Percentiles rank a stretch among this genome's conserved stretches.
These are phyloP conservation scores for Claviceps purpurea DNA, from an alignment of 2,329 filamentous ascomycete genomes.

Conservation along the genomic window DNA sequence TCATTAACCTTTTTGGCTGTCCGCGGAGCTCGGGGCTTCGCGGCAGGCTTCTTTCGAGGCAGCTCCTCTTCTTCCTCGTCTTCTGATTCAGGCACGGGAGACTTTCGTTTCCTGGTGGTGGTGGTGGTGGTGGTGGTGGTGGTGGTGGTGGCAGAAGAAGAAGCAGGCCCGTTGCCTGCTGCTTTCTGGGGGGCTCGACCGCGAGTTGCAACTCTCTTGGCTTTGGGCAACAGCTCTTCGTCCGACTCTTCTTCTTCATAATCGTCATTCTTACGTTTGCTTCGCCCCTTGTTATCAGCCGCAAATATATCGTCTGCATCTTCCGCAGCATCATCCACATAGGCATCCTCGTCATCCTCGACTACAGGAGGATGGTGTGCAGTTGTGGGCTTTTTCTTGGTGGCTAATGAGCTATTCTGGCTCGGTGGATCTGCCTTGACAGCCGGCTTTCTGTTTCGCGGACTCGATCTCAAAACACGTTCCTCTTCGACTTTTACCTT, in stretches of 20 bases:
- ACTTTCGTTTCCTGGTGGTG: slow-evolving; percentile 43
- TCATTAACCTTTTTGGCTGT: slow-evolving; percentile 51
- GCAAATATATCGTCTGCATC: slow-evolving; percentile 75
- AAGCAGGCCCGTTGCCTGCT: slow-evolving; percentile 17
- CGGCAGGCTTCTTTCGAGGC: slow-evolving; percentile 45
- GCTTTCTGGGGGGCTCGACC: slow-evolving; percentile 16
- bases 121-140: too few relatives aligned
- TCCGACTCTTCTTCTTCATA: slow-evolving; percentile 64
- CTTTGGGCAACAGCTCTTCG: slow-evolving; percentile 49
- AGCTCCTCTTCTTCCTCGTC: slow-evolving; percentile 43
- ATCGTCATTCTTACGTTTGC: slow-evolving; percentile 58
- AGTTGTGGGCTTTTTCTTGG: slow-evolving; percentile 29
- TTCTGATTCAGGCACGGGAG: slow-evolving; percentile 38
- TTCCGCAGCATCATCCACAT: slow-evolving; percentile 53
- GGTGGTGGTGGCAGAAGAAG: slow-evolving; percentile 8
- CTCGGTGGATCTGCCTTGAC: slow-evolving; percentile 16
- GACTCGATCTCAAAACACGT: slow-evolving; percentile 37
- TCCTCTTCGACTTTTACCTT: slow-evolving; percentile 27
- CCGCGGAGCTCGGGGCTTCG: slow-evolving; percentile 44
- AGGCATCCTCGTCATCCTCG: slow-evolving; percentile 39
- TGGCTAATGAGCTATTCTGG: slow-evolving; percentile 16
- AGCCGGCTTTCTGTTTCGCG: slow-evolving; percentile 30
- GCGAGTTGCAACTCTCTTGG: slow-evolving; percentile 41
- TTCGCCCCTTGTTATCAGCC: slow-evolving; percentile 51
- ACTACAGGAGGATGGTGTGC: slow-evolving; percentile 26